phyloP scores from a whole-genome alignment of 1,139 yeast species.

The Blastobotrys indianensis region DNA sequence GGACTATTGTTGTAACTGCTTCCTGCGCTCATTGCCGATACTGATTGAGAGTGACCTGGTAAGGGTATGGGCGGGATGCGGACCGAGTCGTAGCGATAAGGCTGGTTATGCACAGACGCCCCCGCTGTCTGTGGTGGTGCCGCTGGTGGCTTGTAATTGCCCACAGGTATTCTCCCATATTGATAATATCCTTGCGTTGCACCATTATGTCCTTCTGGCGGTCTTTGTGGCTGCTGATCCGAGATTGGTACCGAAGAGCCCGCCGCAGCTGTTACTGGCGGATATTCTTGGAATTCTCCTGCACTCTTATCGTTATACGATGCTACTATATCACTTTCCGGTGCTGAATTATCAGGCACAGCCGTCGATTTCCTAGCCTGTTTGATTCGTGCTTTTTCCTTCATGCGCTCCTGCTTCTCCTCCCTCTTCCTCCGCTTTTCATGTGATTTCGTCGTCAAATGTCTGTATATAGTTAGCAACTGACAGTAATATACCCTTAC shows the following conservation, averaged over 20 bases:
- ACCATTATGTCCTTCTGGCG: neutral
- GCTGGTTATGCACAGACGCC: no score
- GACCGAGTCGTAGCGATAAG: no score
- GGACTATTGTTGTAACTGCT: no score
- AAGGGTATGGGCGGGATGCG: no score
- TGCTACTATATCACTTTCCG: no score
- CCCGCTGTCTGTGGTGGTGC: no score
- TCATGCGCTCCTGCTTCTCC: constrained; percentile 5
- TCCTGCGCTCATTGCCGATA: no score
- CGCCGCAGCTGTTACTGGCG: constrained; percentile 5
- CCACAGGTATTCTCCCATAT: no score
- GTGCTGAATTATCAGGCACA: no score
- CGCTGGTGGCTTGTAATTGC: no score
- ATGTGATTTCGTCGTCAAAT: constrained; percentile 27
- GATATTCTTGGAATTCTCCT: neutral
- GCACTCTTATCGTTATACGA: no score
- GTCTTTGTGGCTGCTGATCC: neutral
- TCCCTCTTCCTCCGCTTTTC: constrained; percentile 26
- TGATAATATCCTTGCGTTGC: neutral
- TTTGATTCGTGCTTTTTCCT: constrained; percentile 2
- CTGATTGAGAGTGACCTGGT: no score
- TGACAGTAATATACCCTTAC: constrained; percentile 10
- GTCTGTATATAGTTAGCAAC: constrained; percentile 13
- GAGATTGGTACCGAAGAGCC: neutral
- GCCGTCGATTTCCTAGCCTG: neutral